A percentile compares a stretch with the other conserved stretches of the same genome.
phyloP scores from a whole-genome alignment of 768 basidiomycete genomes.

The Hypholoma fasciculare region DNA sequence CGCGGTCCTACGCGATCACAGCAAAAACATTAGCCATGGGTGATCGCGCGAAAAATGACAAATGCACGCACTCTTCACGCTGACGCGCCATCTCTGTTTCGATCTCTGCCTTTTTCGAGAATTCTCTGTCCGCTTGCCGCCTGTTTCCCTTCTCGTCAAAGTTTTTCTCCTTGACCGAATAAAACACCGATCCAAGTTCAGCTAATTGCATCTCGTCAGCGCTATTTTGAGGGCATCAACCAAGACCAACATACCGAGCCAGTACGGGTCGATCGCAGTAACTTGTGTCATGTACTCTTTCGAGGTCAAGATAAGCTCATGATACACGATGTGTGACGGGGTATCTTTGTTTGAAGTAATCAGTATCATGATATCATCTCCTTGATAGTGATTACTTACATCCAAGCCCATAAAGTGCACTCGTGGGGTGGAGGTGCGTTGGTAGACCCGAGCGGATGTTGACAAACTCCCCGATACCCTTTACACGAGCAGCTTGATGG shows the following conservation, averaged over 20 bases:
- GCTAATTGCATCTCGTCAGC: conserved; percentile 46
- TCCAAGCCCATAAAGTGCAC: conserved; percentile 93
- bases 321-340: conserved; percentile 95
- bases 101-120: conserved; percentile 87
- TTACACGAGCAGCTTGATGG: conserved; percentile 97
- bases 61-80: conserved; percentile 63
- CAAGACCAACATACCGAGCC: conserved; percentile 69
- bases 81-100: conserved; percentile 90
- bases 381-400: conserved; percentile 51
- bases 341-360: conserved; percentile 58
- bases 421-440: conserved; percentile 95
- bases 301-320: conserved; percentile 93
- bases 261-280: conserved; percentile 96
- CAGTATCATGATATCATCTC: conserved; percentile 5
- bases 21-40: neutral
- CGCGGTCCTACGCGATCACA: conserved; percentile 45
- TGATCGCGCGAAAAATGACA: conserved; percentile 2
- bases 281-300: conserved; percentile 99
- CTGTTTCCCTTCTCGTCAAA: conserved; percentile 87
- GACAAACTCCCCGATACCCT: conserved; percentile 98
- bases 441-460: conserved; percentile 95
- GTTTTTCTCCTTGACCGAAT: conserved; percentile 96
- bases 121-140: conserved; percentile 82
- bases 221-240: neutral
- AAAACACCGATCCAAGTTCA: conserved; percentile 94